Base-by-base conservation (phyloP, 441 rosid species). In the Dalechampia spathulata region DNA sequence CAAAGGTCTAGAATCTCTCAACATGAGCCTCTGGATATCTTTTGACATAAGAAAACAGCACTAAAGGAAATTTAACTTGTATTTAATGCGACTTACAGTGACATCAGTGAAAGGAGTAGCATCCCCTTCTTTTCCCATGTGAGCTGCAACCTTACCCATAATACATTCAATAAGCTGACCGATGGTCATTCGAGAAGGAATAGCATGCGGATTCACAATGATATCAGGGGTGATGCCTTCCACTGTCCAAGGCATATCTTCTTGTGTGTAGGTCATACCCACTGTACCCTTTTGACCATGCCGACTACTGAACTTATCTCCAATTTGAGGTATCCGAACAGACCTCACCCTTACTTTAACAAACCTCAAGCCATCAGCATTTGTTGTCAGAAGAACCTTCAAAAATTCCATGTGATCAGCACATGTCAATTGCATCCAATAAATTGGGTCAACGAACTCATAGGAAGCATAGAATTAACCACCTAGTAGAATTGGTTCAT, bases 271-370 rank as follows among this genome's bases (percentile, higher is more conserved):
- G 16, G 97, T 87, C 96, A 90, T 93, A 64, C 99, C 99, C n/a
- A 90, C 93, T 6, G 99, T 93, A 75, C 99, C 97, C 82, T 93
- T 93, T 80, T 93, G 99, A 62, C 97, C 99, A 40, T 92, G 97
- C 70, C 99, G 78, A 81, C 98, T 92, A 60, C 98, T 92, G 54
- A 92, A 92, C 59, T 92, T 92, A 78, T 92, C 99, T 40, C 99
- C 97, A 28, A 92, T 92, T 62, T 92, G 99, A 66, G 99, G 99
- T 59, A 85, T 90, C 47, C 97, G 79, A 55, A 93, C 96, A 6
- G 99, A 93, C 70, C 97, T 85, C 51, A 90, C 96, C 73, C 99
- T 82, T 52, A 93, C 99, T 82, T 93, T 93, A 58, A 93, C 99
- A 77, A 89, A 93, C 72, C 97, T 82, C 79, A 93, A 74, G 56